A percentile compares a stretch with the other conserved stretches of the same genome.
Evolutionary conservation across 2,329 filamentous ascomycete genomes (phyloP).

Genomic region (Phyllosticta capitalensis): DNA sequence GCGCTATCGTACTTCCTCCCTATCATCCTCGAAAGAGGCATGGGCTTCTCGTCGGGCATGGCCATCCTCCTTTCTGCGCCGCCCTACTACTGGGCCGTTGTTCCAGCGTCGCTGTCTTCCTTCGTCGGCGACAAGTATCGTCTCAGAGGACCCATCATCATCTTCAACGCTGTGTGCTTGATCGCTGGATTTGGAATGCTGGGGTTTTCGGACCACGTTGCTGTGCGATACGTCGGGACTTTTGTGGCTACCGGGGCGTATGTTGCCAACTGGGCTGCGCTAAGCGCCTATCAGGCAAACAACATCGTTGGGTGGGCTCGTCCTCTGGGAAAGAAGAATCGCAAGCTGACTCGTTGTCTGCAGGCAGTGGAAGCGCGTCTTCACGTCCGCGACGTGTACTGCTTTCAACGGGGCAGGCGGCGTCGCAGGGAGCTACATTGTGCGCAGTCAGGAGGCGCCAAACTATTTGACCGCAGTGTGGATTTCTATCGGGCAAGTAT

Average conservation of each 20-base stretch:
- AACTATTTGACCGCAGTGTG: conserved; percentile 56
- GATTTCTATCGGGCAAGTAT: conserved; percentile 50
- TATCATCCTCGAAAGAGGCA: conserved; percentile 43
- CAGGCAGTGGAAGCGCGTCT: conserved; percentile 55
- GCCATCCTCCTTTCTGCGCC: conserved; percentile 55
- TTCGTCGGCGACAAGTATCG: conserved; percentile 52
- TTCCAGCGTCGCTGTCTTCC: conserved; percentile 55
- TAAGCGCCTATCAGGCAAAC: conserved; percentile 52
- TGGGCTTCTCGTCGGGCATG: conserved; percentile 34
- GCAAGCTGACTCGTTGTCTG: conserved; percentile 12
- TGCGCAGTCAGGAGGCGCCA: conserved; percentile 51
- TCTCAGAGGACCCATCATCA: conserved; percentile 53
- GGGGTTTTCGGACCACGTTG: conserved; percentile 49
- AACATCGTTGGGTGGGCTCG: conserved; percentile 41
- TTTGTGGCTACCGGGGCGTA: conserved; percentile 60
- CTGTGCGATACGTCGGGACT: conserved; percentile 54
- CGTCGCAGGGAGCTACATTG: conserved; percentile 58
- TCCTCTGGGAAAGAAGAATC: conserved; percentile 12
- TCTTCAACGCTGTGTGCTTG: conserved; percentile 54
- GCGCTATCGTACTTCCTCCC: conserved; percentile 57
- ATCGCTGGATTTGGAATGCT: conserved; percentile 57
- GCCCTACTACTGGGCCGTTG: conserved; percentile 57
- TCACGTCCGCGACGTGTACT: conserved; percentile 50
- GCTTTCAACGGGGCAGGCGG: conserved; percentile 55
- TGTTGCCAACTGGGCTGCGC: conserved; percentile 58